phyloP scores from a whole-genome alignment of 2,329 filamentous ascomycete genomes.

The Cladobotryum protrusum region DNA sequence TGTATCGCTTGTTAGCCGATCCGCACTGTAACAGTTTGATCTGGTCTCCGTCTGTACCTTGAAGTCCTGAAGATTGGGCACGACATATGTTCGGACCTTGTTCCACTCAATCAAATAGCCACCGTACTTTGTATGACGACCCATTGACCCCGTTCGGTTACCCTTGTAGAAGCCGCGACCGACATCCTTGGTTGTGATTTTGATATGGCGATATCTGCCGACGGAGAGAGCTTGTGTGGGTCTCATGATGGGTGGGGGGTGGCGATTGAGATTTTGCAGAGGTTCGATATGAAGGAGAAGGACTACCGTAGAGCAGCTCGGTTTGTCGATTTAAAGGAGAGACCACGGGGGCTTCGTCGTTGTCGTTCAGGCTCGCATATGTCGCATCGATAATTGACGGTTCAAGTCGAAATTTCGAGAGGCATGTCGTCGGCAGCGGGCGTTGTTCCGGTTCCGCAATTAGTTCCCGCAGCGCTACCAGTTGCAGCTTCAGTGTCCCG shows the following conservation, averaged over 20 bases:
- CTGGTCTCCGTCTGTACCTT: constrained; percentile 52
- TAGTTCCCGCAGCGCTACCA: constrained; percentile 1
- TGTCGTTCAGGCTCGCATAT: constrained; percentile 16
- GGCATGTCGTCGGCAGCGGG: constrained; percentile 12
- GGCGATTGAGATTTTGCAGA: not conserved
- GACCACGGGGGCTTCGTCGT: not conserved
- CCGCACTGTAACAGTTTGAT: not conserved
- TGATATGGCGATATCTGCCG: constrained; percentile 64
- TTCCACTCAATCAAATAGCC: constrained; percentile 77
- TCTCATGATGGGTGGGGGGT: constrained; percentile 45
- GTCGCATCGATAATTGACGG: not conserved
- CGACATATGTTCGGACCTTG: constrained; percentile 87
- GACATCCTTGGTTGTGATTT: constrained; percentile 87
- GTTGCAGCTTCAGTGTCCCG: too few species aligned
- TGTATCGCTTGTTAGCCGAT: constrained; percentile 27
- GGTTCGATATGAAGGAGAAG: not conserved
- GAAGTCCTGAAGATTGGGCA: constrained; percentile 54
- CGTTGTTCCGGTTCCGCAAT: constrained; percentile 28
- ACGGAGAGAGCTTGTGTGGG: constrained; percentile 61
- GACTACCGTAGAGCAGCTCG: not conserved
- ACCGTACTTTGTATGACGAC: constrained; percentile 75
- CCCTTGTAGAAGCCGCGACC: constrained; percentile 97
- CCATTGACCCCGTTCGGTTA: constrained; percentile 81
- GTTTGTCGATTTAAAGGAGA: not conserved
- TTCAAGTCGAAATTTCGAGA: constrained; percentile 16